Conservation (phyloP, 2,329 filamentous ascomycete genomes). For the Aureobasidium namibiae region DNA sequence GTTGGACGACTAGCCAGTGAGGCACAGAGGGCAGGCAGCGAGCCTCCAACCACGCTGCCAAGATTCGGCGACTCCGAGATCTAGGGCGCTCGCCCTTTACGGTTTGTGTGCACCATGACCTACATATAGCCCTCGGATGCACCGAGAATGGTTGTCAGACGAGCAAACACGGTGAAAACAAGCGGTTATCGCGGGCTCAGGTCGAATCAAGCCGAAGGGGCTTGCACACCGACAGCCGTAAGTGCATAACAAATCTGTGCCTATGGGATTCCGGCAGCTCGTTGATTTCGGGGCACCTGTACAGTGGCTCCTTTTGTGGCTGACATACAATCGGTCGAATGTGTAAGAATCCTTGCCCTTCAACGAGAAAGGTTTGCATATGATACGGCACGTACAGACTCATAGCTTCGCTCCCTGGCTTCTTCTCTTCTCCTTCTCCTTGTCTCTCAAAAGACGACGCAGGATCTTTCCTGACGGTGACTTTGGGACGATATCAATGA, state of each 20-base stretch:
- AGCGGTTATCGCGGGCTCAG: no score
- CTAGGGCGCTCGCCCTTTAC: background rate
- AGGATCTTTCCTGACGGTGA: constrained; percentile 54
- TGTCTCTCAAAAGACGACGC: constrained; percentile 57
- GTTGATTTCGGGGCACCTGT: no score
- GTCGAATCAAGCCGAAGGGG: no score
- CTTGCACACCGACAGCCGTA: no score
- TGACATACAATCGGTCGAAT: background rate
- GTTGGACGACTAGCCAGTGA: background rate
- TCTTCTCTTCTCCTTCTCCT: constrained; percentile 55
- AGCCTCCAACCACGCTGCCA: background rate
- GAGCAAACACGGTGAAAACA: no score
- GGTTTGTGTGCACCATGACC: no score
- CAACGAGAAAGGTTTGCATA: background rate
- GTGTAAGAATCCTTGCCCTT: background rate
- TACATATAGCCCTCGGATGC: no score
- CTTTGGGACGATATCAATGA: constrained; percentile 44
- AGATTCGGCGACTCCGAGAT: background rate
- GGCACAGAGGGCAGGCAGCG: background rate
- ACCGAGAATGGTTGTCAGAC: no score
- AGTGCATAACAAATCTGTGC: no score
- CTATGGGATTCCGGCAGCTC: no score
- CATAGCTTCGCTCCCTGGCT: constrained; percentile 15
- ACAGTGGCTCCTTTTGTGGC: background rate
- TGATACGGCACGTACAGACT: background rate